A percentile compares a stretch with the other conserved stretches of the same genome.
Conservation (phyloP, 805 yeast species). For the Ogataea minuta region DNA sequence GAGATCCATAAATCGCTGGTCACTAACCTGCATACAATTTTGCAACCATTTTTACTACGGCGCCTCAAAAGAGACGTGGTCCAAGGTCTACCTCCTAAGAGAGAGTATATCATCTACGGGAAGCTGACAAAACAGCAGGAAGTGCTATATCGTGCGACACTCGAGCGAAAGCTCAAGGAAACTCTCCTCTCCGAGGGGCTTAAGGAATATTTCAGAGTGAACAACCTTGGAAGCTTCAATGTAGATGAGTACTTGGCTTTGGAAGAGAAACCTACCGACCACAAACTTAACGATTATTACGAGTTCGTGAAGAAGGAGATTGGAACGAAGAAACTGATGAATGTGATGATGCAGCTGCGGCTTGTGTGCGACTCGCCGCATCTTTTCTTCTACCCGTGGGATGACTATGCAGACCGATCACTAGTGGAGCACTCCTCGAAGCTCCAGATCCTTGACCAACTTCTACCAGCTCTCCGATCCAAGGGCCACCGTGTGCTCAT, state of each 20-base stretch:
- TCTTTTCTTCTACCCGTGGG: slow-evolving; percentile 78
- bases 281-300: slow-evolving; percentile 22
- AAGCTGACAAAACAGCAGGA: slow-evolving; percentile 64
- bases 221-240: slow-evolving; percentile 27
- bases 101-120: slow-evolving; percentile 81
- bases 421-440: slow-evolving; percentile 67
- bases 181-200: slow-evolving; percentile 47
- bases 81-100: slow-evolving; percentile 74
- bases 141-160: slow-evolving; percentile 44
- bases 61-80: slow-evolving; percentile 76
- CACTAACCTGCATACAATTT: slow-evolving; percentile 76
- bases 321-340: slow-evolving; percentile 54
- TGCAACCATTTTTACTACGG: slow-evolving; percentile 84
- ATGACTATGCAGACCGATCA: slow-evolving; percentile 38
- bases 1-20: slow-evolving; percentile 62
- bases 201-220: slow-evolving; percentile 48
- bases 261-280: slow-evolving; percentile 11
- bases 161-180: slow-evolving; percentile 43
- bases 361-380: slow-evolving; percentile 85
- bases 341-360: slow-evolving; percentile 79
- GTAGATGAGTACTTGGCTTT: slow-evolving; percentile 33
- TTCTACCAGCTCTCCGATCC: slow-evolving; percentile 49
- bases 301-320: slow-evolving; percentile 40
- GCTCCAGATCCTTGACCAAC: slow-evolving; percentile 62
- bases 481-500: slow-evolving; percentile 66